Percentiles rank a stretch among this genome's conserved stretches.
Conservation (phyloP, 2,329 filamentous ascomycete species). For the Bipolaris sorokiniana region DNA sequence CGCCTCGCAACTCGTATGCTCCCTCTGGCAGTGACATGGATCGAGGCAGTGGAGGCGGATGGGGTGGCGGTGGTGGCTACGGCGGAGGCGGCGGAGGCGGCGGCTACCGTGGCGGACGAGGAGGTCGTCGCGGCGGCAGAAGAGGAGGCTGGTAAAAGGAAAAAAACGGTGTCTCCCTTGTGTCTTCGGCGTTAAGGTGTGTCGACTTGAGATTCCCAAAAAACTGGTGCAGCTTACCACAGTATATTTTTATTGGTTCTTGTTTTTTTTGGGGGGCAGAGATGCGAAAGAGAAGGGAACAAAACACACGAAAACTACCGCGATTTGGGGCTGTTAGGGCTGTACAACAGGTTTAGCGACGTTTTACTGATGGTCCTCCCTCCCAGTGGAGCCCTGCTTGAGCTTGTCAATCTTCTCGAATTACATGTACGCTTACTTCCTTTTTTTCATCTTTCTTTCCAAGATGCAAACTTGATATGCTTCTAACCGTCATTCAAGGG, state of each 20-base stretch:
- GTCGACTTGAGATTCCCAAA: constrained; percentile 40
- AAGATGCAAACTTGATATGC: constrained; percentile 32
- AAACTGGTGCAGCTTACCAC: constrained; percentile 40
- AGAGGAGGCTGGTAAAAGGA: constrained; percentile 38
- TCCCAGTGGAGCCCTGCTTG: constrained; percentile 14
- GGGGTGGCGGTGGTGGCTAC: constrained; percentile 30
- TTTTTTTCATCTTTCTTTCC: constrained; percentile 15
- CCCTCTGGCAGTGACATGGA: constrained; percentile 32
- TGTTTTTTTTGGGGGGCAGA: too few relatives aligned
- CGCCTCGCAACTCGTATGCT: constrained; percentile 56
- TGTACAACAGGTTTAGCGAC: constrained; percentile 34
- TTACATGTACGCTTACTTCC: constrained; percentile 41
- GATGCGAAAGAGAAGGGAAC: constrained; percentile 17
- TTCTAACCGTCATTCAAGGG: constrained; percentile 43
- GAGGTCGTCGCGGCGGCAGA: constrained; percentile 30
- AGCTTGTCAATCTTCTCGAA: constrained; percentile 35
- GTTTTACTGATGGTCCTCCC: too few relatives aligned
- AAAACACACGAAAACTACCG: constrained; percentile 16
- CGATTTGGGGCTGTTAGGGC: constrained; percentile 20
- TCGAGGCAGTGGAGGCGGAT: constrained; percentile 35
- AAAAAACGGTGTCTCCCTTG: constrained; percentile 11
- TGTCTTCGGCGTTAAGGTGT: constrained; percentile 45
- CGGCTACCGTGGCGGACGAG: constrained; percentile 30
- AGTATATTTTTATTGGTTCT: constrained; percentile 20
- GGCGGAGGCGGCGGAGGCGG: constrained; percentile 31